Evolutionary conservation across 164 flowering plant genomes (phyloP).

Genomic region (Cinnamomum micranthum): DNA sequence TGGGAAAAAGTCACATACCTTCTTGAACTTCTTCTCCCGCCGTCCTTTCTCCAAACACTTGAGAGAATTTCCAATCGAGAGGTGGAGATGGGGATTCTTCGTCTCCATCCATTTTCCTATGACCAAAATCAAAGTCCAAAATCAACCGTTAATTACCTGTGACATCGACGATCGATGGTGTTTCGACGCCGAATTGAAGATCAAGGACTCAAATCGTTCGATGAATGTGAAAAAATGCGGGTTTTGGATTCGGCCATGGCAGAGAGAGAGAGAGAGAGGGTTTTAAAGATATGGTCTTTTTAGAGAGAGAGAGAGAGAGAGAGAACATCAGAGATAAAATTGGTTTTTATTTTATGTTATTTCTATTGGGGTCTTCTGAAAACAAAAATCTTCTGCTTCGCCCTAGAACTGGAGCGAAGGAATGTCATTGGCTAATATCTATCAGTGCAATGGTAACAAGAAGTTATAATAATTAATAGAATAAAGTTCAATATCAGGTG

Average conservation of each 20-base stretch:
- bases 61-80: conserved; percentile 85
- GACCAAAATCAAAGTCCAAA: not conserved
- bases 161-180: not conserved
- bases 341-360: too few relatives aligned
- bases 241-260: not conserved
- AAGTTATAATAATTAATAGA: too few relatives aligned
- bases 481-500: too few relatives aligned
- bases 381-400: not conserved
- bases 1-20: conserved; percentile 34
- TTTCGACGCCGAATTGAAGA: not conserved
- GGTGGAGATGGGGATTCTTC: conserved; percentile 30
- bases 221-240: not conserved
- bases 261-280: not conserved
- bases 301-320: not conserved
- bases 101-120: not conserved
- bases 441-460: too few relatives aligned
- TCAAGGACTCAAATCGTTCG: not conserved
- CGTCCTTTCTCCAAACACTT: conserved; percentile 77
- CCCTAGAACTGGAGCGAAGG: not conserved
- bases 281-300: not conserved
- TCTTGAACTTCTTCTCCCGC: conserved; percentile 87
- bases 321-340: too few relatives aligned
- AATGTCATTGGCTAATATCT: too few relatives aligned
- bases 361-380: not conserved
- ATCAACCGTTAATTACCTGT: not conserved